Evolutionary conservation across 495 filamentous ascomycete species (phyloP), one percentile per base, ranked within the genome.

Genomic region (Penicillium atrosanguineum): DNA sequence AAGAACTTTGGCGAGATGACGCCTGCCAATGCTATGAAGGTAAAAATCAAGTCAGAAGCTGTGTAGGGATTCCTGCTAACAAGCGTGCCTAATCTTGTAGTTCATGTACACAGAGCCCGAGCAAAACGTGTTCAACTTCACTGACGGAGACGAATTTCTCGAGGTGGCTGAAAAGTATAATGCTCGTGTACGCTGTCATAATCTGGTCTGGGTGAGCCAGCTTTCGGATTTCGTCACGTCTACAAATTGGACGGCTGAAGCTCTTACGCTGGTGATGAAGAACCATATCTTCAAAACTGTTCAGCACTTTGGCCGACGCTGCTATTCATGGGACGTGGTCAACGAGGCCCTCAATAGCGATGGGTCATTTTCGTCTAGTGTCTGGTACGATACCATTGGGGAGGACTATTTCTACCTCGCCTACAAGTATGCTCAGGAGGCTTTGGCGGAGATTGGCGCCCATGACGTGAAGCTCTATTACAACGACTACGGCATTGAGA

Each of bases 401-500:
- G 56, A 62, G 20, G 62, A 62, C n/a, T 65, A 65, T 41, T 51
- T 65, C 46, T 57, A 51, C 46, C 56, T 62, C 15, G 76, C 75
- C 0, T 72, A 71, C 23, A 67, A 73, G 26, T 77, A 70, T 29
- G 82, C 84, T 55, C 80, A 76, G 7, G 46, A 62, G 36, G 62
- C 62, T 23, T 25, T 62, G 19, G 56, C 49, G 6, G 28, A 62
- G 43, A 53, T 62, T 15, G 53, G 55, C 8, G 77, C 78, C 18
- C 6, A 62, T n/a, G 46, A 58, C 19, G 53, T 65, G 34, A 84
- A 85, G 62, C 74, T 87, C 20, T 86, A 83, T 62, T 84, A 83
- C 68, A 86, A 86, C 63, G 83, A 87, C 71, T 86, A 85, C 72
- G 81, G 81, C 64, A 79, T 86, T 56, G 83, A 85, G 65, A 70